phyloP scores from a whole-genome alignment of 2,329 filamentous ascomycete genomes.

The Exophiala phaeomuriformis region DNA sequence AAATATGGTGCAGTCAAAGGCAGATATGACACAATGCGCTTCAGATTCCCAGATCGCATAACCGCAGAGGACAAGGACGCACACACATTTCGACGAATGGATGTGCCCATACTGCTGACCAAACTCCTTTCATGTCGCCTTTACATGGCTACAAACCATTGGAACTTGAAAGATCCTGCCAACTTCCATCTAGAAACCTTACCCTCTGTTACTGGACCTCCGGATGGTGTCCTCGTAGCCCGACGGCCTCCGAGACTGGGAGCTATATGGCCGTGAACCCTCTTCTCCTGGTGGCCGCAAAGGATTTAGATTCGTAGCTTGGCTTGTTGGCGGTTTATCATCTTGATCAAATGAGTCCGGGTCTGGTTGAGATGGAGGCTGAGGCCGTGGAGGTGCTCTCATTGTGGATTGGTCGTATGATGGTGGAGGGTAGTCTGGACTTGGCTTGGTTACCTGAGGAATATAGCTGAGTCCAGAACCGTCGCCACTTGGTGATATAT shows the following conservation, averaged over 20 bases:
- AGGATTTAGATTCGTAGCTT: not conserved
- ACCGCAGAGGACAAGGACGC: not conserved
- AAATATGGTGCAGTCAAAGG: not conserved
- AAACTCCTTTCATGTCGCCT: not conserved
- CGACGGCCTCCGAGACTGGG: slow-evolving; percentile 8
- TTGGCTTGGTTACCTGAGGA: not conserved
- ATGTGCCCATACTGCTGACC: not conserved
- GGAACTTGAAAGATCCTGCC: not conserved
- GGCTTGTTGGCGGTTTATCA: slow-evolving; percentile 2
- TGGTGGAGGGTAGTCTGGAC: slow-evolving; percentile 9
- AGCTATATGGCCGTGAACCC: slow-evolving; percentile 3
- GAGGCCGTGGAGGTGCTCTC: slow-evolving; percentile 9
- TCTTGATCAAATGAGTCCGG: slow-evolving; percentile 17
- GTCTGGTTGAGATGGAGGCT: slow-evolving; percentile 14
- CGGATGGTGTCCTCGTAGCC: slow-evolving; percentile 9
- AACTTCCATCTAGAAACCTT: not conserved
- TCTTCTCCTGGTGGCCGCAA: slow-evolving; percentile 10
- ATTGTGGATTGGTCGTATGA: slow-evolving; percentile 12
- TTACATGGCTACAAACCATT: too few relatives aligned
- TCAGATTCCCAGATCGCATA: not conserved
- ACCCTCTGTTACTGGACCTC: slow-evolving; percentile 6
- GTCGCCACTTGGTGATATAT: slow-evolving; percentile 1
- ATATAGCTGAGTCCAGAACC: slow-evolving; percentile 4
- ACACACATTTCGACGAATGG: not conserved
- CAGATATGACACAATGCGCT: too few relatives aligned